Percentiles rank a stretch among this genome's conserved stretches.
These are phyloP conservation scores for Leishmania guyanensis DNA, from an alignment of 208 protist genomes.

Conservation along the genomic window DNA sequence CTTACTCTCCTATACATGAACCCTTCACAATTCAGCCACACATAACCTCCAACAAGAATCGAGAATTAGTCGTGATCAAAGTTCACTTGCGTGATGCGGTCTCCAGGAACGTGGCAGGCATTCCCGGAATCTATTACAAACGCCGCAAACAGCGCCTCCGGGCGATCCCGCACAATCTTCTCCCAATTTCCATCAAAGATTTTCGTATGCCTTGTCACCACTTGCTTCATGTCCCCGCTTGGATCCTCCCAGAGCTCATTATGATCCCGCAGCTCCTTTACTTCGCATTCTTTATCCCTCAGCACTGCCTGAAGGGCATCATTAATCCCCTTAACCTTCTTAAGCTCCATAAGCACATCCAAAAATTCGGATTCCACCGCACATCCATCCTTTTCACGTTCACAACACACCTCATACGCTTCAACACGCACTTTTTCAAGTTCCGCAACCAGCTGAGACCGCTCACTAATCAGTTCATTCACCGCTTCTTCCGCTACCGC, in stretches of 20 bases:
- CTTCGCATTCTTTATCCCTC: slow-evolving; percentile 39
- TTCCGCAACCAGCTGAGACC: background rate
- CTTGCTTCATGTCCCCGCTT: slow-evolving; percentile 33
- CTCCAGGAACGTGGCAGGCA: slow-evolving; percentile 62
- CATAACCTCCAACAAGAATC: background rate
- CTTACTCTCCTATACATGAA: background rate
- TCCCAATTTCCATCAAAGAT: slow-evolving; percentile 68
- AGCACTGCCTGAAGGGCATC: slow-evolving; percentile 27
- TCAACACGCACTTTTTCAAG: slow-evolving; percentile 9
- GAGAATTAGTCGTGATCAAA: slow-evolving; percentile 38
- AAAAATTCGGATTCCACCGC: background rate
- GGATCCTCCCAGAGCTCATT: slow-evolving; percentile 31
- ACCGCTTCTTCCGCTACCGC: background rate
- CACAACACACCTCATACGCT: background rate
- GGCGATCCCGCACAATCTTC: slow-evolving; percentile 39
- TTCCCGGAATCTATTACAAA: slow-evolving; percentile 69
- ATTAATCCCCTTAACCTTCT: slow-evolving; percentile 29
- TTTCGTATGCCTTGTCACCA: slow-evolving; percentile 53
- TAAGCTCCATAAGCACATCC: background rate
- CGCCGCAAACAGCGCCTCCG: slow-evolving; percentile 53
- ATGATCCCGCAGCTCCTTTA: slow-evolving; percentile 41
- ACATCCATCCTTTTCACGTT: background rate
- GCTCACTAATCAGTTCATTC: background rate
- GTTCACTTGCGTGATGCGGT: slow-evolving; percentile 49
- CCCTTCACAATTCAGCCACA: background rate